phyloP scores from a whole-genome alignment of 169 alveolate genomes.

The Plasmodium gonderi region DNA sequence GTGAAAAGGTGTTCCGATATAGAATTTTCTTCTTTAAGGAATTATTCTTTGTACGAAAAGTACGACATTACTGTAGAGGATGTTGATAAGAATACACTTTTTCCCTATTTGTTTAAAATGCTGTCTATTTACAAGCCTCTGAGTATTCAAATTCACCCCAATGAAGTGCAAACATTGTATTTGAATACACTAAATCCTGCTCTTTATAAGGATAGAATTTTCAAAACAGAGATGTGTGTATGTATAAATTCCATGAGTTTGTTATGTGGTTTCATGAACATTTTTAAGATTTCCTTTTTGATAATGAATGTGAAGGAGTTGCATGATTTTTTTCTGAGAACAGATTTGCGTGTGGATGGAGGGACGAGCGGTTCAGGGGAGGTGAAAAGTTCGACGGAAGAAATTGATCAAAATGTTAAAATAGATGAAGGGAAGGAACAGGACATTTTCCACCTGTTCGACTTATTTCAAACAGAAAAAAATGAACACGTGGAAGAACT shows the following conservation, averaged over 20 bases:
- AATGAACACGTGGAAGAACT: slow-evolving; percentile 25
- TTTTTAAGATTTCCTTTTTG: slow-evolving; percentile 45
- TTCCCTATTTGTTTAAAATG: slow-evolving; percentile 77
- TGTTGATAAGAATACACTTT: background rate
- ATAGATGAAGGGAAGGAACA: background rate
- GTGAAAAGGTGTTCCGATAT: slow-evolving; percentile 11
- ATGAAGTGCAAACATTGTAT: slow-evolving; percentile 61
- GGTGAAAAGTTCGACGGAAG: background rate
- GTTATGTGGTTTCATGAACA: slow-evolving; percentile 41
- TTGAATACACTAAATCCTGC: slow-evolving; percentile 39
- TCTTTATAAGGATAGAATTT: slow-evolving; percentile 55
- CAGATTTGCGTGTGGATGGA: background rate
- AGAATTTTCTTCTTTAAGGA: slow-evolving; percentile 9
- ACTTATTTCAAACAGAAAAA: slow-evolving; percentile 14
- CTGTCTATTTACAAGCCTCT: slow-evolving; percentile 83
- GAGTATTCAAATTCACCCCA: slow-evolving; percentile 85
- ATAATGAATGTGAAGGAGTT: slow-evolving; percentile 25
- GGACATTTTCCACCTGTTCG: slow-evolving; percentile 33
- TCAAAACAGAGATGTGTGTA: slow-evolving; percentile 71
- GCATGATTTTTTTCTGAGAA: slow-evolving; percentile 18
- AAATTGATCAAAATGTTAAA: background rate
- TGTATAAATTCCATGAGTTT: slow-evolving; percentile 57
- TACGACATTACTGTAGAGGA: slow-evolving; percentile 4
- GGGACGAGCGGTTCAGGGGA: background rate
- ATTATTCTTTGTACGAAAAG: slow-evolving; percentile 1